phyloP scores from a whole-genome alignment of 2,329 filamentous ascomycete species.

The Periconia digitata region DNA sequence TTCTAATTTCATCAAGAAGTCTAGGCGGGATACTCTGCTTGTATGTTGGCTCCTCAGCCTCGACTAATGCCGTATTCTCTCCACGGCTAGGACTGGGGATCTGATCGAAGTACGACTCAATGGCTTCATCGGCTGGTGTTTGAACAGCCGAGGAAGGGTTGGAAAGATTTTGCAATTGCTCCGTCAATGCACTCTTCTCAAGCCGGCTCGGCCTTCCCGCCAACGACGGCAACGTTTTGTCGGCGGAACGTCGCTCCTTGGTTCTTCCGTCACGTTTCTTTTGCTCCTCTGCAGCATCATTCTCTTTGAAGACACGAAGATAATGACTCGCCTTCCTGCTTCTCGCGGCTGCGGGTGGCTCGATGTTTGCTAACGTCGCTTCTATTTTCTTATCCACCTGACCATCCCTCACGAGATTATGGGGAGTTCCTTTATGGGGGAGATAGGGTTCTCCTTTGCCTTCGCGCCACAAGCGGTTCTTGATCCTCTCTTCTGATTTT shows the following conservation, averaged over 20 bases:
- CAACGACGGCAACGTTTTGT: slow-evolving; percentile 26
- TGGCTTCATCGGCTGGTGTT: slow-evolving; percentile 22
- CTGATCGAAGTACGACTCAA: slow-evolving; percentile 33
- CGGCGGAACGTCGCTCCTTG: slow-evolving; percentile 38
- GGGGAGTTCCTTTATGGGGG: slow-evolving; percentile 38
- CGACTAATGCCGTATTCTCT: slow-evolving; percentile 4
- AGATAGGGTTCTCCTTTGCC: slow-evolving; percentile 49
- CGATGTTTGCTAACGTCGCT: slow-evolving; percentile 61
- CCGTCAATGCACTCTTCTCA: slow-evolving; percentile 15
- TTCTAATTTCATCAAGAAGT: slow-evolving; percentile 60
- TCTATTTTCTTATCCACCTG: slow-evolving; percentile 65
- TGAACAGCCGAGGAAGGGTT: slow-evolving; percentile 27
- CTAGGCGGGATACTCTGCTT: slow-evolving; percentile 47
- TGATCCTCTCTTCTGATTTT: slow-evolving; percentile 45
- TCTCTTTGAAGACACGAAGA: slow-evolving; percentile 65
- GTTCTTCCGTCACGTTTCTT: slow-evolving; percentile 52
- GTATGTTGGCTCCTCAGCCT: slow-evolving; percentile 8
- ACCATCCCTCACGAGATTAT: slow-evolving; percentile 47
- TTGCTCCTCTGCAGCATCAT: slow-evolving; percentile 56
- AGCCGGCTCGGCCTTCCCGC: slow-evolving; percentile 26
- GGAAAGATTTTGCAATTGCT: slow-evolving; percentile 24
- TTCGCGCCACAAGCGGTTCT: slow-evolving; percentile 53
- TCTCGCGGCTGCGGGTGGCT: slow-evolving; percentile 56
- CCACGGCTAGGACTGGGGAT: slow-evolving; percentile 13
- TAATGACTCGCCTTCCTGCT: slow-evolving; percentile 69